Evolutionary conservation across 2,329 filamentous ascomycete species (phyloP), one percentile per base, ranked within the genome.

Genomic region (Orbilia brochopaga): DNA sequence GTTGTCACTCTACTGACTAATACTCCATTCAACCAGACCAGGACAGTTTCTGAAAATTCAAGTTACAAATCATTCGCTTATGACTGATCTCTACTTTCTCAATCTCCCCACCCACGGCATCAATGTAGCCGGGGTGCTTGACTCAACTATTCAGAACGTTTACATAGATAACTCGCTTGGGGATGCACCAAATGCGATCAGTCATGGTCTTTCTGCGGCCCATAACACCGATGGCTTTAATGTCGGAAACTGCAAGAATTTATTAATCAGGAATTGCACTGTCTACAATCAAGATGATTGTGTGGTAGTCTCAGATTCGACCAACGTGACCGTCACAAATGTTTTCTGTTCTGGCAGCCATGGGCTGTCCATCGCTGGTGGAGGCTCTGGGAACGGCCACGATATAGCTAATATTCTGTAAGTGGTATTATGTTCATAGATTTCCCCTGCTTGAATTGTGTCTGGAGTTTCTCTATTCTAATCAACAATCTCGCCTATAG

Each of bases 71-170:
- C 80, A 79, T 57, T 81, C 80, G 21, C 76, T 78, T 1, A 78
- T 81, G 69, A 73, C 76, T 17, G 77, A 79, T 58, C 75, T 81
- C 11, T 77, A 80, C 75, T 80, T 81, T 69, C 75, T 79, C 66
- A 81, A 81, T 74, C 80, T 77, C 69, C 80, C 80, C 0, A 78
- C 79, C 2, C 80, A 81, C 65, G 79, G 78, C 70, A 80, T 81
- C 74, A 76, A 78, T 24, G 77, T 81, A 51, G 77, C 77, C 24
- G 76, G 76, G 19, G 76, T 76, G n/a, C 64, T 77, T 35, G 76
- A 79, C 30, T 75, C 74, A 10, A 75, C 76, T 4, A 75, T 82
- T 48, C 77, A 79, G 54, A 78, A 79, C 27, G 75, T 82, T n/a
- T 76, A 77, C 8, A 73, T 81, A 24, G 78, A 81, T 75, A 81